phyloP scores from a whole-genome alignment of 2,329 filamentous ascomycete species.

The Penicillium digitatum region DNA sequence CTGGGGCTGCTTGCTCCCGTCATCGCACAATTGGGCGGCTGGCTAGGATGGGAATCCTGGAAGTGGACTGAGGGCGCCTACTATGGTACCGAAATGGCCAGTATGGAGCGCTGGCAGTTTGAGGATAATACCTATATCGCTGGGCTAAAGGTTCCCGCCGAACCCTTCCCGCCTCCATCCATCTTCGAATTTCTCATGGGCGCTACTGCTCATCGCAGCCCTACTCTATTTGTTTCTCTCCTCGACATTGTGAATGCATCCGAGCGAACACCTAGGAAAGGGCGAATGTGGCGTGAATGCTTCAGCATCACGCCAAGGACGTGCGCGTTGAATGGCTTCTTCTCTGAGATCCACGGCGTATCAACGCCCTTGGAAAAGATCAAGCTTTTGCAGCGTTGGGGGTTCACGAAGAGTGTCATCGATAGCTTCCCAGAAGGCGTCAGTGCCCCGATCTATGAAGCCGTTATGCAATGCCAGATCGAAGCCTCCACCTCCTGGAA shows the following conservation, averaged over 20 bases:
- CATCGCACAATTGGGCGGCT: constrained; percentile 73
- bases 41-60: constrained; percentile 73
- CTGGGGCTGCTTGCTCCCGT: constrained; percentile 62
- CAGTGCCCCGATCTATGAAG: constrained; percentile 74
- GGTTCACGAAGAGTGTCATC: constrained; percentile 60
- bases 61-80: constrained; percentile 49
- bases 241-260: constrained; percentile 45
- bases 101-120: constrained; percentile 53
- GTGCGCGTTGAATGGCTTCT: constrained; percentile 64
- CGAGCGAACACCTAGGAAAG: constrained; percentile 27
- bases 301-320: constrained; percentile 59
- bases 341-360: constrained; percentile 52
- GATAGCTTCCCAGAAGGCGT: constrained; percentile 83
- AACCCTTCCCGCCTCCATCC: constrained; percentile 56
- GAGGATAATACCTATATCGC: constrained; percentile 52
- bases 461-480: constrained; percentile 78
- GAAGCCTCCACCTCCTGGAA: constrained; percentile 75
- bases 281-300: constrained; percentile 37
- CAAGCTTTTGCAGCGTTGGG: constrained; percentile 67
- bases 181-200: constrained; percentile 55
- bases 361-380: constrained; percentile 60
- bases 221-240: constrained; percentile 48
- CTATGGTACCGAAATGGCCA: constrained; percentile 59
- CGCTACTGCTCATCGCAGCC: constrained; percentile 34
- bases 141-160: constrained; percentile 42